These are phyloP conservation scores for Fermentozyma sake DNA, from an alignment of 1,139 yeast species.

Conservation along the genomic window DNA sequence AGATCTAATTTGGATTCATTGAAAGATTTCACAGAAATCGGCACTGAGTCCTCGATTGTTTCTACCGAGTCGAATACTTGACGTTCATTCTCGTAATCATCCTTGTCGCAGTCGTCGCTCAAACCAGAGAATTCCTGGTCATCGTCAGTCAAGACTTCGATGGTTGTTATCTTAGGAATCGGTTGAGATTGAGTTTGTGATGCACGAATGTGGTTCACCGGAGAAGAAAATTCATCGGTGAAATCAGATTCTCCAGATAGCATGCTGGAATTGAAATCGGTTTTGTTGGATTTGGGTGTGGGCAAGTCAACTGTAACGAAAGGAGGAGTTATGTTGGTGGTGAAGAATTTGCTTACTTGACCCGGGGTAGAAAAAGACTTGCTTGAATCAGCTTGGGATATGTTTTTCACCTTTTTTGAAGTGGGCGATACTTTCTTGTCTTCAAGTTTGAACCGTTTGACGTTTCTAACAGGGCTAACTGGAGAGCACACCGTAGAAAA, in stretches of 20 bases:
- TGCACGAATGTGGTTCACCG: constrained; percentile 9
- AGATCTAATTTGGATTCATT: not conserved
- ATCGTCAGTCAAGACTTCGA: constrained; percentile 22
- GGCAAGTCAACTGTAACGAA: constrained; percentile 5
- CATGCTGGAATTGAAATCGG: constrained; percentile 15
- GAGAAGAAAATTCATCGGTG: constrained; percentile 32
- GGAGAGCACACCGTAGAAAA: constrained; percentile 1
- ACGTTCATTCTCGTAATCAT: too few relatives aligned
- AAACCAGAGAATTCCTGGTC: constrained; percentile 10
- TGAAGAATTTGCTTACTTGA: constrained; percentile 18
- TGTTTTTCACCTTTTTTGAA: constrained; percentile 20
- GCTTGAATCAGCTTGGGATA: constrained; percentile 12
- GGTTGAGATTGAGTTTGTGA: constrained; percentile 2
- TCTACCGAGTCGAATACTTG: too few relatives aligned
- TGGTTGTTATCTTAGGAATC: constrained; percentile 10
- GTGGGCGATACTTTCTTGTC: constrained; percentile 23
- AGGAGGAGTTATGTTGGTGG: too few relatives aligned
- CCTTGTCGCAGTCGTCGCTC: constrained; percentile 1
- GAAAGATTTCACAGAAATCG: too few relatives aligned
- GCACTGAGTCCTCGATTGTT: too few relatives aligned
- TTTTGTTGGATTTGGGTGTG: constrained; percentile 7
- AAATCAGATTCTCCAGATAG: constrained; percentile 34
- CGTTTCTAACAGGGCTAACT: constrained; percentile 3
- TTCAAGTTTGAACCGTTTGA: too few relatives aligned
- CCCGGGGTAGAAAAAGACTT: constrained; percentile 4